phyloP scores from a whole-genome alignment of 805 yeast genomes.

The Saccharomycopsis sp. region DNA sequence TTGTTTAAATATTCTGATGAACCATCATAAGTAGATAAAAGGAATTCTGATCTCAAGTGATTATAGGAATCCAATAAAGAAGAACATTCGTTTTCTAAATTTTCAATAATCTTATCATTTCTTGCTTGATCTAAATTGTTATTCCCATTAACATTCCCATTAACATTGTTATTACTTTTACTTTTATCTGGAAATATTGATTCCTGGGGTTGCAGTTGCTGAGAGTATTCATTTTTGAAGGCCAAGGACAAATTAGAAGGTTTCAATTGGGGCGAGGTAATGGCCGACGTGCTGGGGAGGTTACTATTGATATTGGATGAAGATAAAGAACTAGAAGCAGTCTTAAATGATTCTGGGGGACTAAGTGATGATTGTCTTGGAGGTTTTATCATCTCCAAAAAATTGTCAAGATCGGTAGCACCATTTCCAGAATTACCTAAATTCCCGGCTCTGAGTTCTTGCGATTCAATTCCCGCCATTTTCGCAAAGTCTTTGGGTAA shows the following conservation, averaged over 20 bases:
- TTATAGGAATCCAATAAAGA: constrained; percentile 2
- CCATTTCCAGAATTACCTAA: too few relatives aligned
- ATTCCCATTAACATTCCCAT: neutral
- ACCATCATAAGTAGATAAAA: neutral
- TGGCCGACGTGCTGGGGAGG: neutral
- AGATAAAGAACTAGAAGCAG: constrained; percentile 9
- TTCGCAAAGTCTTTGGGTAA: too few relatives aligned
- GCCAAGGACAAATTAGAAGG: constrained; percentile 14
- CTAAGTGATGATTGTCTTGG: constrained; percentile 2
- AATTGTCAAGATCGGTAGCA: too few relatives aligned
- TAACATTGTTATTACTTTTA: neutral
- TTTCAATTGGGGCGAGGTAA: neutral
- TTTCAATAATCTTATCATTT: constrained; percentile 10
- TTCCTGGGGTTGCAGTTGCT: neutral
- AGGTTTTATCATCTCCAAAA: too few relatives aligned
- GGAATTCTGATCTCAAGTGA: constrained; percentile 2
- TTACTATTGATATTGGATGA: neutral
- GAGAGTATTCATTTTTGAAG: neutral
- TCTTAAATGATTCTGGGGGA: constrained; percentile 12
- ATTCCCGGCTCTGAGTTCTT: too few relatives aligned
- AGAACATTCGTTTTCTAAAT: constrained; percentile 11
- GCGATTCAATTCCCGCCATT: too few relatives aligned
- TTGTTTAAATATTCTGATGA: neutral
- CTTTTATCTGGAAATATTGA: neutral
- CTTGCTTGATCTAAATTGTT: neutral